Evolutionary conservation across 352 stramenopile species (phyloP), one percentile per base, ranked within the genome.

Genomic region (Phytophthora fragariaefolia): DNA sequence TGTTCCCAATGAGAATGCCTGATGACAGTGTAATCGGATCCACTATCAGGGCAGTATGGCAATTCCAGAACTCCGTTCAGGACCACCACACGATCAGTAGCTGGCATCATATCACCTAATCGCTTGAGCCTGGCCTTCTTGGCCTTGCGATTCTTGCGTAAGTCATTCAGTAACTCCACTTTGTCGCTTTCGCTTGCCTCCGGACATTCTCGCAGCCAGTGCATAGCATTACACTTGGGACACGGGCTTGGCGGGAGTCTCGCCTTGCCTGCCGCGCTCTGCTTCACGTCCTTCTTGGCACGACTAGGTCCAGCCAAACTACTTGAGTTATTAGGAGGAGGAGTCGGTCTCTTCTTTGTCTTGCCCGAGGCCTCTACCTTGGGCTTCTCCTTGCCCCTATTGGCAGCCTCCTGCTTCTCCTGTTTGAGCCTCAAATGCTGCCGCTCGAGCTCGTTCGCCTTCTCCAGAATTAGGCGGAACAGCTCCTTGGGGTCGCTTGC

Each of bases 391-490:
- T n/a, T n/a, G n/a, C n/a, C n/a, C n/a, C n/a, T n/a, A n/a, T n/a
- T 18, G 10, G 3, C 7, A 3, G 4, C 4, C 4, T 63, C 55
- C 0, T 18, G 45, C 30, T 24, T 66, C 9, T 28, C 7, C 6
- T 1, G 1, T n/a, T 55, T 56, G 18, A 63, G 24, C 0, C 45
- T 20, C 1, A n/a, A 3, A 7, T 28, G 15, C 42, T 63, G 23
- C 2, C 43, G 56, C 23, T 63, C 22, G 1, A 40, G 17, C 7
- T 63, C 56, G 1, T n/a, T 55, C 4, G 56, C 45, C 22, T 50
- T 49, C 30, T 55, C 56, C 6, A 63, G 6, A 10, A 55, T 30
- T 6, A 63, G 22, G 1, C 34, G 6, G 40, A 63, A 63, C 20
- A 55, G 45, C 20, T 23, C 2, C 22, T n/a, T 38, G 4, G 45